Evolutionary conservation across 805 yeast species (phyloP).

Genomic region (Nematodospora valgi): DNA sequence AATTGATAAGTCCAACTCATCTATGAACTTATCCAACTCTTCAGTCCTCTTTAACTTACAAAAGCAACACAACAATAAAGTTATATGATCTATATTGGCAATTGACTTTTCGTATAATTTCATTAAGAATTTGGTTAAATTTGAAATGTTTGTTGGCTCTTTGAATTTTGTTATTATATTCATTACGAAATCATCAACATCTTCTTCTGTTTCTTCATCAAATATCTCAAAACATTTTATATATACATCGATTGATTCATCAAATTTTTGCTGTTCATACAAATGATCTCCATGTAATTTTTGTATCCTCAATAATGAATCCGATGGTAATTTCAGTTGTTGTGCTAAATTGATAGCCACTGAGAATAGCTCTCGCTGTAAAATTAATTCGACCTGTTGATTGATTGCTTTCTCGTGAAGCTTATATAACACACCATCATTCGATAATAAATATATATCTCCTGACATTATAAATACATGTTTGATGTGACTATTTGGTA

Average conservation of each 20-base stretch:
- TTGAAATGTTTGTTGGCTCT: constrained; percentile 68
- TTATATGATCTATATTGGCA: constrained; percentile 78
- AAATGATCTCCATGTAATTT: constrained; percentile 66
- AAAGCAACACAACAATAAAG: constrained; percentile 71
- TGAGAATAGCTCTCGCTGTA: constrained; percentile 66
- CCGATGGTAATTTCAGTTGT: constrained; percentile 27
- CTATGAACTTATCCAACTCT: constrained; percentile 56
- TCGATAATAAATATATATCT: constrained; percentile 57
- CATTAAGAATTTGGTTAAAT: constrained; percentile 61
- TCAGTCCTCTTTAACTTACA: constrained; percentile 67
- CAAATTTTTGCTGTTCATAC: constrained; percentile 60
- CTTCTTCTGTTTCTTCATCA: constrained; percentile 16
- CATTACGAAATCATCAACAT: constrained; percentile 47
- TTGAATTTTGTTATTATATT: constrained; percentile 76
- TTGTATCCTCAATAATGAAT: constrained; percentile 26
- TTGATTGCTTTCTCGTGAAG: constrained; percentile 62
- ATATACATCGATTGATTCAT: constrained; percentile 73
- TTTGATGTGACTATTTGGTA: constrained; percentile 57
- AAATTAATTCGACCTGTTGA: constrained; percentile 66
- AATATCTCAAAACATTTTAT: constrained; percentile 39
- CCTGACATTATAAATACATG: constrained; percentile 57
- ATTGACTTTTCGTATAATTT: constrained; percentile 50
- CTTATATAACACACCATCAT: constrained; percentile 72
- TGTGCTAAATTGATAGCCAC: constrained; percentile 70
- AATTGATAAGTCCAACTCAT: constrained; percentile 28